A percentile compares a stretch with the other conserved stretches of the same genome.
These are phyloP conservation scores for Avicennia marina DNA, from an alignment of 257 asterid species.

Conservation along the genomic window DNA sequence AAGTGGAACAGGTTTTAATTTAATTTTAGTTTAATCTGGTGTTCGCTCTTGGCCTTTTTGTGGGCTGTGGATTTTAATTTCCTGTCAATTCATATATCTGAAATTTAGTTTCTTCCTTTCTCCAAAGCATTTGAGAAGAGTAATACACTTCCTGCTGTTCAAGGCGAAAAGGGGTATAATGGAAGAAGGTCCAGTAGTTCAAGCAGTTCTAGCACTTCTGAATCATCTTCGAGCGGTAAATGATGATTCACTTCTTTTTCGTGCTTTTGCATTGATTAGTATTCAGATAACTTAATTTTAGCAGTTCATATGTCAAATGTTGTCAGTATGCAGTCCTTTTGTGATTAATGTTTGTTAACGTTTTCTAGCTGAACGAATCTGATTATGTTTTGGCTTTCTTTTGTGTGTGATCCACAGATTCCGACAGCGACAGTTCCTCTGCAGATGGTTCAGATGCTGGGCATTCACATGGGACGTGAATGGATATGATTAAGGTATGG, in stretches of 20 bases:
- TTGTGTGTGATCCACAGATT: constrained; percentile 52
- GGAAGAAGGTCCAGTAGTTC: constrained; percentile 78
- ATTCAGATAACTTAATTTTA: neutral
- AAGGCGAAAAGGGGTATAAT: constrained; percentile 37
- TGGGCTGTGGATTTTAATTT: too few species aligned
- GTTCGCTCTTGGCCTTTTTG: too few species aligned
- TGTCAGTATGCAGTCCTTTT: neutral
- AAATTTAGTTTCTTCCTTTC: neutral
- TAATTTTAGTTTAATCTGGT: neutral
- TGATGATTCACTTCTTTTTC: constrained; percentile 6
- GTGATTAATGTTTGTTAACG: neutral
- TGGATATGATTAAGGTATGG: constrained; percentile 21
- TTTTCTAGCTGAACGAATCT: neutral
- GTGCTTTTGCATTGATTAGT: neutral
- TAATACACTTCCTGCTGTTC: constrained; percentile 28
- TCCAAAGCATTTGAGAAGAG: constrained; percentile 37
- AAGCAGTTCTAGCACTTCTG: constrained; percentile 92
- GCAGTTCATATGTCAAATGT: too few species aligned
- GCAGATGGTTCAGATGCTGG: constrained; percentile 62
- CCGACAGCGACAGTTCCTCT: constrained; percentile 76
- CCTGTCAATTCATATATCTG: neutral
- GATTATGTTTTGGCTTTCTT: neutral
- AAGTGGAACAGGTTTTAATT: neutral
- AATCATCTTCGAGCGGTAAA: constrained; percentile 81
- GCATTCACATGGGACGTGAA: constrained; percentile 48